A percentile compares a stretch with the other conserved stretches of the same genome.
Evolutionary conservation across 176 grass and related monocot species (phyloP).

Genomic region (Carex scoparia): DNA sequence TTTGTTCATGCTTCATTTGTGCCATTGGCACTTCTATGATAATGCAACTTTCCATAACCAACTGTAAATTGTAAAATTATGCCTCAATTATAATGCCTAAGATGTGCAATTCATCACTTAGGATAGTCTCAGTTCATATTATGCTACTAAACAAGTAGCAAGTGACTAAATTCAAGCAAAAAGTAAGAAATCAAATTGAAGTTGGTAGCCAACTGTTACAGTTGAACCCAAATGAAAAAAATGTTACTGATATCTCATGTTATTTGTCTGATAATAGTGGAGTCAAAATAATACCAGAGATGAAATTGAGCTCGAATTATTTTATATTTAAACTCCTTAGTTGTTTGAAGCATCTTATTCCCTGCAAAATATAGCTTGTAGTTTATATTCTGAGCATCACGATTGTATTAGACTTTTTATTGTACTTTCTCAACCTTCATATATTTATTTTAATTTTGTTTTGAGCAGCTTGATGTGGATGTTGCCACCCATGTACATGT

Average conservation of each 20-base stretch:
- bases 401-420: not conserved
- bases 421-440: not conserved
- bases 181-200: not conserved
- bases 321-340: not conserved
- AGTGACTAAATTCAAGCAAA: not conserved
- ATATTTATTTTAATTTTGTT: not conserved
- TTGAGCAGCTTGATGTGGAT: conserved; percentile 66
- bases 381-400: conserved; percentile 7
- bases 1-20: not conserved
- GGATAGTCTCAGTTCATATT: not conserved
- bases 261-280: not conserved
- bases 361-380: not conserved
- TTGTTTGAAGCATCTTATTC: not conserved
- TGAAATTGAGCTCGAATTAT: not conserved
- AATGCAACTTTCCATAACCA: conserved; percentile 1
- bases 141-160: too few species aligned
- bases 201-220: not conserved
- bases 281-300: not conserved
- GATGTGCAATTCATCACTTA: not conserved
- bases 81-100: not conserved
- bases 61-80: not conserved
- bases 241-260: not conserved
- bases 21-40: not conserved
- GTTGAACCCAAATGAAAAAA: not conserved
- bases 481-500: conserved; percentile 77